Evolutionary conservation across 1,284 basidiomycete species (phyloP).

Genomic region (Sphaerobolus stellatus): DNA sequence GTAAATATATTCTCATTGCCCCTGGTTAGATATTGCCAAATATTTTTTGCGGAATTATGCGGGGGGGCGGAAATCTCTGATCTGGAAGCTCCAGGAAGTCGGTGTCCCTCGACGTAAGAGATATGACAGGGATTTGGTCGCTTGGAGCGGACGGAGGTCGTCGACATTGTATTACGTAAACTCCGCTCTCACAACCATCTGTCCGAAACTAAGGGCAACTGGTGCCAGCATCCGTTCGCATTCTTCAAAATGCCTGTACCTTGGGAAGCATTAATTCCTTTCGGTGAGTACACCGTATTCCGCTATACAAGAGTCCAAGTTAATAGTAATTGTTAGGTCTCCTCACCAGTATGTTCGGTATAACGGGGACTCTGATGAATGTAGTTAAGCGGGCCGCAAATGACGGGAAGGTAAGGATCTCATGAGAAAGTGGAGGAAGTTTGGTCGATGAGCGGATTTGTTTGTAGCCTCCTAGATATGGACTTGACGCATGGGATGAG

Average conservation of each 20-base stretch:
- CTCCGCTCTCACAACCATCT: not conserved
- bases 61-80: too few species aligned
- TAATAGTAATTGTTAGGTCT: conserved; percentile 54
- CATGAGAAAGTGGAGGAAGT: not conserved
- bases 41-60: too few species aligned
- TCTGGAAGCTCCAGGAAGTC: too few species aligned
- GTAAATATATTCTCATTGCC: too few species aligned
- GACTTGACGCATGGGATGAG: conserved; percentile 85
- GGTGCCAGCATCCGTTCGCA: not conserved
- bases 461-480: conserved; percentile 76
- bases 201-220: not conserved
- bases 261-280: conserved; percentile 93
- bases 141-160: too few species aligned
- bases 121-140: too few species aligned
- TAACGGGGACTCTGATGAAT: conserved; percentile 82
- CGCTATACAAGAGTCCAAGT: not conserved
- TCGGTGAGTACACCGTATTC: conserved; percentile 53
- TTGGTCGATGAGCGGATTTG: not conserved
- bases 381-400: conserved; percentile 77
- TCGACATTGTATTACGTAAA: not conserved
- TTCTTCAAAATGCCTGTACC: conserved; percentile 76
- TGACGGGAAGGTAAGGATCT: conserved; percentile 76
- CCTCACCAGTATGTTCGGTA: conserved; percentile 84
- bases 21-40: too few species aligned
- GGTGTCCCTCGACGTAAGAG: too few species aligned